Percentiles rank a stretch among this genome's conserved stretches.
These are phyloP conservation scores for Podaxis sp. DNA, from an alignment of 768 basidiomycete genomes.

Conservation along the genomic window DNA sequence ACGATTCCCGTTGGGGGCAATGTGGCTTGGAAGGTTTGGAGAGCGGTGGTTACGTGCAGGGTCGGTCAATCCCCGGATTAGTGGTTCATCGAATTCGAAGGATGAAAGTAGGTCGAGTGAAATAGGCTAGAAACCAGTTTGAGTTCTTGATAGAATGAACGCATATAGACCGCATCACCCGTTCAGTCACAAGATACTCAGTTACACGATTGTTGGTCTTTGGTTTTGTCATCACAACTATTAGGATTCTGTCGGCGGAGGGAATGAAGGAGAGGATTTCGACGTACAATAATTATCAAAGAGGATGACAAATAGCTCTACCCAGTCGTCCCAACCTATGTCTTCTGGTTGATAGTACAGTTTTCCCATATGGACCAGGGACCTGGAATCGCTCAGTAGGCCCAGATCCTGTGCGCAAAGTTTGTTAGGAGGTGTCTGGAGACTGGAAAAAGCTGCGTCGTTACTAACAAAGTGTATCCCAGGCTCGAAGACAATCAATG, in stretches of 20 bases:
- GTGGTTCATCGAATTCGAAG: conserved; percentile 78
- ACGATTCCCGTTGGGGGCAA: conserved; percentile 19
- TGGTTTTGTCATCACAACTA: conserved; percentile 88
- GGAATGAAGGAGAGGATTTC: background rate
- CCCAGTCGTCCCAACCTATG: conserved; percentile 87
- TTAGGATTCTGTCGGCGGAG: conserved; percentile 16
- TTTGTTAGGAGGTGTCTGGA: background rate
- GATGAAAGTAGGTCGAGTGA: conserved; percentile 88
- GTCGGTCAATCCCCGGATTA: conserved; percentile 72
- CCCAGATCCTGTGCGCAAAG: conserved; percentile 70
- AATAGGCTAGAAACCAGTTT: conserved; percentile 63
- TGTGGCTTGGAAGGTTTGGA: conserved; percentile 25
- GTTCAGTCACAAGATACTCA: conserved; percentile 77
- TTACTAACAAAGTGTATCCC: conserved; percentile 63
- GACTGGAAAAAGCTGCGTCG: conserved; percentile 4
- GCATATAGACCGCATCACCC: conserved; percentile 40
- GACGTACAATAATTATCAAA: conserved; percentile 92
- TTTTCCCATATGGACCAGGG: conserved; percentile 81
- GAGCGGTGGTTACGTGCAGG: conserved; percentile 64
- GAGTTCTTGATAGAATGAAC: no score
- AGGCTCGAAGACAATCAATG: conserved; percentile 71
- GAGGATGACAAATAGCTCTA: conserved; percentile 83
- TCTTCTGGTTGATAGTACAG: conserved; percentile 87
- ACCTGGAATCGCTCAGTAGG: conserved; percentile 77
- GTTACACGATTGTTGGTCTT: conserved; percentile 75